These are phyloP conservation scores for Cladosporium sp. DNA, from an alignment of 2,329 filamentous ascomycete species.

Conservation along the genomic window DNA sequence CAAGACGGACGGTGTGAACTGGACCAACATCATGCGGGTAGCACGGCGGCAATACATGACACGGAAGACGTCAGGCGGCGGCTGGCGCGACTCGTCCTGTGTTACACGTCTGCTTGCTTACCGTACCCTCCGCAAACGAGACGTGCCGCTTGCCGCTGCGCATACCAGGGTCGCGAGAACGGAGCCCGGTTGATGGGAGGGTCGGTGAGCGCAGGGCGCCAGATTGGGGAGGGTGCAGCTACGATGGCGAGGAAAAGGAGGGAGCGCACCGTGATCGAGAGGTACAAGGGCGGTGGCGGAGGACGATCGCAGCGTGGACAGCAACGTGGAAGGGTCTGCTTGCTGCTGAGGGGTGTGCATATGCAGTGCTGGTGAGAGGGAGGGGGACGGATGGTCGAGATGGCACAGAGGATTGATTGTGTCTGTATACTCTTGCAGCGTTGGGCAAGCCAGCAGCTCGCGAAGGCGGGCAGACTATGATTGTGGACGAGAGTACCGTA, in stretches of 20 bases:
- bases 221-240: conserved; percentile 9
- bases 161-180: conserved; percentile 3
- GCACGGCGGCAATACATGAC: conserved; percentile 10
- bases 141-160: conserved; percentile 7
- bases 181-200: conserved; percentile 12
- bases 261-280: conserved; percentile 1
- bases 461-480: neutral
- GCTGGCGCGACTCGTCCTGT: conserved; percentile 11
- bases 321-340: conserved; percentile 5
- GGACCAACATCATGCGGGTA: neutral
- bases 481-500: neutral
- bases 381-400: conserved; percentile 2
- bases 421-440: neutral
- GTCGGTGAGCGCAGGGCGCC: neutral
- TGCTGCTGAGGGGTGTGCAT: conserved; percentile 13
- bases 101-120: conserved; percentile 7
- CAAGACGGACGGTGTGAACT: neutral
- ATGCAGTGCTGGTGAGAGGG: conserved; percentile 8
- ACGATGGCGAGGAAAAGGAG: conserved; percentile 12
- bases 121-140: conserved; percentile 1
- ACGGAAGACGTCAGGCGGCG: conserved; percentile 5
- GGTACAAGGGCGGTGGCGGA: conserved; percentile 3
- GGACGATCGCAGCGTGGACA: conserved; percentile 9
- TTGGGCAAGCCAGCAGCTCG: conserved; percentile 1
- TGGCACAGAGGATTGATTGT: neutral